Evolutionary conservation across 73 alveolate species (phyloP).

Genomic region (Paramecium biaurelia): DNA sequence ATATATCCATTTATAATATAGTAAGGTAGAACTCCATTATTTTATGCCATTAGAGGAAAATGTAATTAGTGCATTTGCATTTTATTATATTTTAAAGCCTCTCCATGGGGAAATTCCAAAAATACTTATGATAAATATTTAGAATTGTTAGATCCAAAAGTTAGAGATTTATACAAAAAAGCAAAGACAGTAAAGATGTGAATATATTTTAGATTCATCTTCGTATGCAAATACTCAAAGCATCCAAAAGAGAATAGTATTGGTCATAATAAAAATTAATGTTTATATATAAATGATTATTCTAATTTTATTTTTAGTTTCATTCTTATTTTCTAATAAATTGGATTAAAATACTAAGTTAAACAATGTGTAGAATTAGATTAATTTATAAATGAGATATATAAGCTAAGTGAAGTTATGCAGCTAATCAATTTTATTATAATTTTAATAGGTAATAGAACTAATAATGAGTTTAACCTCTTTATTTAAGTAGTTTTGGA

Average conservation of each 20-base stretch:
- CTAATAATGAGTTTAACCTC: too few species aligned
- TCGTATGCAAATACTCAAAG: neutral
- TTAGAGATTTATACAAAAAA: neutral
- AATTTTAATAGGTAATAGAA: too few species aligned
- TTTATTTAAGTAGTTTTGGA: too few species aligned
- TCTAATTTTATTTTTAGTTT: neutral
- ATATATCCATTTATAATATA: neutral
- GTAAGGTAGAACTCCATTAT: constrained; percentile 8
- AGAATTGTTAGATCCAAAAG: neutral
- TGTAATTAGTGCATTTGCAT: neutral
- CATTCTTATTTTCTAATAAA: neutral
- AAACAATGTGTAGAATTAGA: too few species aligned
- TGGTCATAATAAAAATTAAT: neutral
- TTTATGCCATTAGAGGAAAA: neutral
- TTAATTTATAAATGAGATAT: too few species aligned
- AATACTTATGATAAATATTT: constrained; percentile 3
- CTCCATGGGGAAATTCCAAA: constrained; percentile 19
- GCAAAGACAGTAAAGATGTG: neutral
- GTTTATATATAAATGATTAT: neutral
- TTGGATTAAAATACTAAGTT: neutral
- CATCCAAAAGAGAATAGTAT: neutral
- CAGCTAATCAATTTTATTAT: too few species aligned
- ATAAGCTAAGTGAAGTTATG: too few species aligned
- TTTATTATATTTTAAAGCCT: neutral
- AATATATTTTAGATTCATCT: neutral